These are phyloP conservation scores for Colletotrichum euphorbiae DNA, from an alignment of 2,329 filamentous ascomycete genomes.

Conservation along the genomic window DNA sequence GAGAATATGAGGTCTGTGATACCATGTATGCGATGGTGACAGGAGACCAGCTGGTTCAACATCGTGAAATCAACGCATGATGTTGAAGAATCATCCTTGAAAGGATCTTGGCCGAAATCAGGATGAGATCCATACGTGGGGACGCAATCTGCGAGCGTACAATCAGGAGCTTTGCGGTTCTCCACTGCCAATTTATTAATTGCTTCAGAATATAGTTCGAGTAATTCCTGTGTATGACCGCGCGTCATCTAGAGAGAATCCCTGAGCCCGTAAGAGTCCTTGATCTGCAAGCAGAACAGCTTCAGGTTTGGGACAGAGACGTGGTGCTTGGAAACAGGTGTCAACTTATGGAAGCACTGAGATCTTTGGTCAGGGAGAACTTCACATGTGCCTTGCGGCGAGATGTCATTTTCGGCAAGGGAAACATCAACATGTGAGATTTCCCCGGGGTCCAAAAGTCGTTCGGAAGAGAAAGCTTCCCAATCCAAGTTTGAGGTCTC, in stretches of 20 bases:
- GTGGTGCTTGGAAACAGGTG: slow-evolving; percentile 23
- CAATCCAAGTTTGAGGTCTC: no score
- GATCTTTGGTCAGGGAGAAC: not conserved
- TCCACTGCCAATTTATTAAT: slow-evolving; percentile 42
- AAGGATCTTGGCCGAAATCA: slow-evolving; percentile 11
- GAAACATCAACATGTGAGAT: not conserved
- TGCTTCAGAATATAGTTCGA: slow-evolving; percentile 50
- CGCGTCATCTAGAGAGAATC: slow-evolving; percentile 51
- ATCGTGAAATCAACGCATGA: slow-evolving; percentile 49
- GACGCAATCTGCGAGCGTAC: slow-evolving; percentile 50
- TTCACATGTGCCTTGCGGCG: not conserved
- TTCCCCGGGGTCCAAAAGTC: no score
- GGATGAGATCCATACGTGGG: slow-evolving; percentile 42
- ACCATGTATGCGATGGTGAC: slow-evolving; percentile 53
- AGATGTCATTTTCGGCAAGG: not conserved
- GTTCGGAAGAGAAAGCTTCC: no score
- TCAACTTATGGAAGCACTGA: slow-evolving; percentile 19
- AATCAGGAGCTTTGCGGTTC: slow-evolving; percentile 39
- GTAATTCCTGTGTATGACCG: slow-evolving; percentile 49
- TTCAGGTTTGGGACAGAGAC: slow-evolving; percentile 44
- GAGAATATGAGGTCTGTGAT: slow-evolving; percentile 50
- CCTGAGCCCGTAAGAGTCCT: slow-evolving; percentile 44
- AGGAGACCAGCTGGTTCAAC: slow-evolving; percentile 51
- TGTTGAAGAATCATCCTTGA: slow-evolving; percentile 36
- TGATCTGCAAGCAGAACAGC: slow-evolving; percentile 42